phyloP scores from a whole-genome alignment of 352 stramenopile species.

The Hyaloperonospora arabidopsidis region DNA sequence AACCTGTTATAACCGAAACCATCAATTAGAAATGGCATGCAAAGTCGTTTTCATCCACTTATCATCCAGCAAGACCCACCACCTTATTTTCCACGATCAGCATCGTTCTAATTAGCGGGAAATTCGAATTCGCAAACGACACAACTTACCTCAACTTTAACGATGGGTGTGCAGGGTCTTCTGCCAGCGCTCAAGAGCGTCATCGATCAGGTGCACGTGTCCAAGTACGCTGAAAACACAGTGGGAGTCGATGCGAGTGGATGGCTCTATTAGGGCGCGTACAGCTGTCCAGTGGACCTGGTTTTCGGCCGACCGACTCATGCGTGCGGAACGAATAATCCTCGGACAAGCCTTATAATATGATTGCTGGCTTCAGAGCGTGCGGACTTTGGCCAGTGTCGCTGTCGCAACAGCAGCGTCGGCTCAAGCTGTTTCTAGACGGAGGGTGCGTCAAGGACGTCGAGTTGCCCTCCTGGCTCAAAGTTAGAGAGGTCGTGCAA shows the following conservation, averaged over 20 bases:
- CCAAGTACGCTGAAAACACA: constrained; percentile 66
- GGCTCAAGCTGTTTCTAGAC: no score
- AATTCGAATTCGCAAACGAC: constrained; percentile 15
- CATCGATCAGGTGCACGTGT: constrained; percentile 61
- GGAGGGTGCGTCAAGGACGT: no score
- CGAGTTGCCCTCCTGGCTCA: no score
- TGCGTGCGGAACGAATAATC: constrained; percentile 37
- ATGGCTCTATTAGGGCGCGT: constrained; percentile 89
- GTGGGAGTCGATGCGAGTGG: constrained; percentile 62
- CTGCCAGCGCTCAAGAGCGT: constrained; percentile 63
- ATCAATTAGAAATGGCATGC: no score
- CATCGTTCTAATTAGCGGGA: constrained; percentile 11
- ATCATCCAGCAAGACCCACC: no score
- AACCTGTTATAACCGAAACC: no score
- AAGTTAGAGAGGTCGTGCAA: no score
- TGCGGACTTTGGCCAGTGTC: no score
- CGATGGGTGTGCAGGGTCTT: constrained; percentile 66
- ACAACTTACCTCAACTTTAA: constrained; percentile 4
- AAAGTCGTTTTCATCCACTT: no score
- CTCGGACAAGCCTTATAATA: no score
- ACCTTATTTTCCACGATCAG: constrained; percentile 3
- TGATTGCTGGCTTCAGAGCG: no score
- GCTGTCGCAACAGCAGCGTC: no score
- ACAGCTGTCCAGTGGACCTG: constrained; percentile 81
- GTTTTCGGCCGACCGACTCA: constrained; percentile 48